Evolutionary conservation across 139 green algal genomes (phyloP), one percentile per base, ranked within the genome.

Genomic region (Chlamydomonas incerta): DNA sequence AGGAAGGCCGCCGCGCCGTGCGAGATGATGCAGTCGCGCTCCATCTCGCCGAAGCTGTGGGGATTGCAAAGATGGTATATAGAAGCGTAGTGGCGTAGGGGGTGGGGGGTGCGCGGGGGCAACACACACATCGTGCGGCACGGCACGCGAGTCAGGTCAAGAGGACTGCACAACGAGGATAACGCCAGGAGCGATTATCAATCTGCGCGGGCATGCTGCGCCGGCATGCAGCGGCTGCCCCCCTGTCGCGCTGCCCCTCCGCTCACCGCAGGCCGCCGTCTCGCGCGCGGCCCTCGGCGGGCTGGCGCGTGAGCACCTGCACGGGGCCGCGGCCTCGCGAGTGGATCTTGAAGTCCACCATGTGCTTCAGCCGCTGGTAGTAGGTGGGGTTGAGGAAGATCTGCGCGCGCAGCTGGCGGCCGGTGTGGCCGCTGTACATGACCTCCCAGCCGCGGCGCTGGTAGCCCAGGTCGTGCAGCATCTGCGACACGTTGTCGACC

Each of bases 281-380:
- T 1, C 96, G 81, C 18, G 98, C 95, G 57, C 98, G 92, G 0
- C 98, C 98, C 90, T 99, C 98, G 65, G 98, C 95, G 3, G 98
- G 98, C 92, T 99, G 98, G 57, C 98, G 86, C 35, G 97, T 99
- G 46, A 99, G 93, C 65, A 99, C 97, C 90, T 98, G 95, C 34
- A 97, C 93, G n/a, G 96, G 96, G 3, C 95, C 96, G n/a, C 94
- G 90, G 50, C 91, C 95, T 18, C 95, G 90, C 17, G 90, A 95
- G 93, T 99, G 97, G 85, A 99, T 98, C 90, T 99, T 99, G 91
- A 99, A 97, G 89, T 99, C 97, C 41, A 98, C 96, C 98, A 99
- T 99, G 87, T 99, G 98, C 96, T 99, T 99, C 23, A 99, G 93
- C 29, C 98, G 95, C 95, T 99, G 98, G 92, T 99, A 99, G 94